These are phyloP conservation scores for Ambrosia trifida DNA, from an alignment of 129 eudicot species.

Conservation along the genomic window DNA sequence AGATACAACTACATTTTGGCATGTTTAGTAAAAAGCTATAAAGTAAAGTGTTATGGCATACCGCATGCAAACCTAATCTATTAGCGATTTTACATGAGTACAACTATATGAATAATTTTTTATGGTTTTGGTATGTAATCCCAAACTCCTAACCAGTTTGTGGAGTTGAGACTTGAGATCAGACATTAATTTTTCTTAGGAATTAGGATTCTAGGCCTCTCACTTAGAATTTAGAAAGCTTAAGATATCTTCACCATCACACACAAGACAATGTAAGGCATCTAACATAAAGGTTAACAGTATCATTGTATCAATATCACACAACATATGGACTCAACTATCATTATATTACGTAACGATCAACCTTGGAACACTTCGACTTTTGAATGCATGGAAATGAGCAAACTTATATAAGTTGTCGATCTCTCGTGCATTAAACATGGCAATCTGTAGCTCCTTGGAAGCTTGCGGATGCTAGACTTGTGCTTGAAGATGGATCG, in stretches of 20 bases:
- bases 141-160: too few species aligned
- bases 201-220: too few species aligned
- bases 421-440: background rate
- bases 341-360: background rate
- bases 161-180: too few species aligned
- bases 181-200: too few species aligned
- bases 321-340: background rate
- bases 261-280: background rate
- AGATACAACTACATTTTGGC: too few species aligned
- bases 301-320: conserved; percentile 3
- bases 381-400: background rate
- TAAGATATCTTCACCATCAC: background rate
- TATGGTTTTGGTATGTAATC: too few species aligned
- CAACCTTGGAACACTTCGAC: background rate
- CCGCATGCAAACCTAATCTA: too few species aligned
- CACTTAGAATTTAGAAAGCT: too few species aligned
- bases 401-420: background rate
- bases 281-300: background rate
- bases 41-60: too few species aligned
- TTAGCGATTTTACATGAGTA: too few species aligned
- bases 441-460: conserved; percentile 57
- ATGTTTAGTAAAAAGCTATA: too few species aligned
- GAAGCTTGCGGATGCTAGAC: conserved; percentile 97
- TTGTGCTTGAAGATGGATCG: conserved; percentile 97
- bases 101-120: too few species aligned